These are phyloP conservation scores for Cochlearia excelsa DNA, from an alignment of 345 rosid species.

Conservation along the genomic window DNA sequence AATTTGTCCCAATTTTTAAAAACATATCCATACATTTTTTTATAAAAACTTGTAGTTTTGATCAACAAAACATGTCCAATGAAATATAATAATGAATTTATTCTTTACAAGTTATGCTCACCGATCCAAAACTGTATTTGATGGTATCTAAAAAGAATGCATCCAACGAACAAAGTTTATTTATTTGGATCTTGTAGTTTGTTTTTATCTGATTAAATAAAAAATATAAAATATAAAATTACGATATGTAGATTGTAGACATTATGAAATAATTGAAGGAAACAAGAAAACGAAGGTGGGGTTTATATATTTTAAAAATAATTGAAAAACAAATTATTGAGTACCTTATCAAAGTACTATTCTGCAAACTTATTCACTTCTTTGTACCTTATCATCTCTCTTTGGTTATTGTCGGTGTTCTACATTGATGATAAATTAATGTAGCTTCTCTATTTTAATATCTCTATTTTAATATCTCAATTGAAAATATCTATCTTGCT, in stretches of 20 bases:
- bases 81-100: background rate
- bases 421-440: constrained; percentile 5
- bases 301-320: constrained; percentile 21
- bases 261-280: constrained; percentile 36
- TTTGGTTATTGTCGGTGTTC: constrained; percentile 31
- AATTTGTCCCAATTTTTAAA: too few relatives aligned
- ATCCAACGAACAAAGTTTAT: constrained; percentile 6
- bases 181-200: background rate
- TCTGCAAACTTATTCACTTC: constrained; percentile 28
- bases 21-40: too few relatives aligned
- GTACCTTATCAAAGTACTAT: constrained; percentile 28
- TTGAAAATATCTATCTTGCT: constrained; percentile 16
- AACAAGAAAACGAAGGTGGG: constrained; percentile 37
- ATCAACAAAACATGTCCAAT: background rate
- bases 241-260: constrained; percentile 23
- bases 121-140: background rate
- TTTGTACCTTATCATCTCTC: constrained; percentile 28
- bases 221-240: too few relatives aligned
- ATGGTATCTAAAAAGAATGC: background rate
- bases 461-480: constrained; percentile 10
- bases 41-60: too few relatives aligned
- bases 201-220: constrained; percentile 17
- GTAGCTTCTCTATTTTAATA: constrained; percentile 10
- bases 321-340: constrained; percentile 27
- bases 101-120: too few relatives aligned